Evolutionary conservation across 179 eudicot genomes (phyloP).

Genomic region (Gypsophila paniculata): DNA sequence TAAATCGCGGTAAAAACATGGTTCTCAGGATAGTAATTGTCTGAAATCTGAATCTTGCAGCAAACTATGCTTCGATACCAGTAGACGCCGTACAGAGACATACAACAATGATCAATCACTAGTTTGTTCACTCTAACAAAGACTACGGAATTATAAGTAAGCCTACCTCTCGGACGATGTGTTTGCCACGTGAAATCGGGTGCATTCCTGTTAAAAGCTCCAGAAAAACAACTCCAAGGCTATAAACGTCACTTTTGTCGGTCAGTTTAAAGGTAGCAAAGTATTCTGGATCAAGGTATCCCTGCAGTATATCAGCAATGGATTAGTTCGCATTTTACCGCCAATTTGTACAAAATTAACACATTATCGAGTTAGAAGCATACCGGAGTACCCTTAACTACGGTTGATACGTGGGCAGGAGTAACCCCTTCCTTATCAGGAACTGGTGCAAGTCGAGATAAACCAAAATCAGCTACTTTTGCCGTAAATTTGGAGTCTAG

Average conservation of each 20-base stretch:
- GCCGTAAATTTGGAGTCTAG: constrained; percentile 54
- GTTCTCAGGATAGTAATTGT: too few relatives aligned
- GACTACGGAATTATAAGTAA: neutral
- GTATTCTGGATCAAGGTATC: constrained; percentile 86
- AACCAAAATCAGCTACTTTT: constrained; percentile 78
- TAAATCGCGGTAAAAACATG: too few relatives aligned
- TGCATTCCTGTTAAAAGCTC: constrained; percentile 78
- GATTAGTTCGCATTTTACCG: constrained; percentile 1
- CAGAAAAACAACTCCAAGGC: constrained; percentile 72
- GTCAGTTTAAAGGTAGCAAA: constrained; percentile 70
- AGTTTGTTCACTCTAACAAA: too few relatives aligned
- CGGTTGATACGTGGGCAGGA: constrained; percentile 57
- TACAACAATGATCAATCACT: too few relatives aligned
- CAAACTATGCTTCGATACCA: too few relatives aligned
- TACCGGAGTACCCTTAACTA: constrained; percentile 78
- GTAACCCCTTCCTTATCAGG: constrained; percentile 46
- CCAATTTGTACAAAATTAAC: neutral
- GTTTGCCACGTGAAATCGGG: constrained; percentile 69
- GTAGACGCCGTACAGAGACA: neutral
- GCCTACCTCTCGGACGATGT: constrained; percentile 67
- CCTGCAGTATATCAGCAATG: constrained; percentile 35
- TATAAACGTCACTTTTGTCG: constrained; percentile 80
- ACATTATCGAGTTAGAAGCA: constrained; percentile 18
- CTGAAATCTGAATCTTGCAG: too few relatives aligned
- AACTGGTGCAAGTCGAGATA: constrained; percentile 66